A percentile compares a stretch with the other conserved stretches of the same genome.
These are phyloP conservation scores for Pseudogymnoascus sp. DNA, from an alignment of 2,329 filamentous ascomycete species.

Conservation along the genomic window DNA sequence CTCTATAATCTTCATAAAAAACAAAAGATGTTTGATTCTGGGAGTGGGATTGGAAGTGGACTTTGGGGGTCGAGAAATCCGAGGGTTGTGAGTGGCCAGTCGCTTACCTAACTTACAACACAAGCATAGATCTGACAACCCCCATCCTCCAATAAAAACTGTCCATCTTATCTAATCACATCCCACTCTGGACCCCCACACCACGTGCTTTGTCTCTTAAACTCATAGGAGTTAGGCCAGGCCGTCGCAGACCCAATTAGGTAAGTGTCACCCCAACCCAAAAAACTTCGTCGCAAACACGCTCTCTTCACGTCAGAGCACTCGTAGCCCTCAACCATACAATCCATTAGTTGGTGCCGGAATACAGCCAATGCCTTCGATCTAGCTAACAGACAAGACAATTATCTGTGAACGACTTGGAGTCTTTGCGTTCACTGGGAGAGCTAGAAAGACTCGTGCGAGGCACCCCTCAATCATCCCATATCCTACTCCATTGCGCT, in stretches of 20 bases:
- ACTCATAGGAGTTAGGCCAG: background rate
- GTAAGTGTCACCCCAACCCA: background rate
- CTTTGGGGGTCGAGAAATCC: background rate
- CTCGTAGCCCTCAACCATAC: background rate
- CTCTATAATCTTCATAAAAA: background rate
- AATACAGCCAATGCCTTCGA: background rate
- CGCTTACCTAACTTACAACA: background rate
- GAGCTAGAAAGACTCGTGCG: constrained; percentile 48
- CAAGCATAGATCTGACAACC: background rate
- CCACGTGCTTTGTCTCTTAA: background rate
- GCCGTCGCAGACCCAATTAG: background rate
- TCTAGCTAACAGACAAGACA: constrained; percentile 31
- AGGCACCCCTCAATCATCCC: background rate
- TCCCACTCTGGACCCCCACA: background rate
- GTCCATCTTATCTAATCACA: background rate
- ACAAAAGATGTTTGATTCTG: background rate
- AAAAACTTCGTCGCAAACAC: constrained; percentile 1
- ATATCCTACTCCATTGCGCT: background rate
- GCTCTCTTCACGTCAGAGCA: background rate
- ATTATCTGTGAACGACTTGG: constrained; percentile 51
- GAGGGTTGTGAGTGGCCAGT: background rate
- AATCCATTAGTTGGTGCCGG: background rate
- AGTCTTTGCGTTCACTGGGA: constrained; percentile 61
- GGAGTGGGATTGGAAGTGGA: background rate
- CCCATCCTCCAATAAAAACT: background rate